Evolutionary conservation across 1,139 yeast genomes (phyloP).

Genomic region (Saccharomyces hybrid): DNA sequence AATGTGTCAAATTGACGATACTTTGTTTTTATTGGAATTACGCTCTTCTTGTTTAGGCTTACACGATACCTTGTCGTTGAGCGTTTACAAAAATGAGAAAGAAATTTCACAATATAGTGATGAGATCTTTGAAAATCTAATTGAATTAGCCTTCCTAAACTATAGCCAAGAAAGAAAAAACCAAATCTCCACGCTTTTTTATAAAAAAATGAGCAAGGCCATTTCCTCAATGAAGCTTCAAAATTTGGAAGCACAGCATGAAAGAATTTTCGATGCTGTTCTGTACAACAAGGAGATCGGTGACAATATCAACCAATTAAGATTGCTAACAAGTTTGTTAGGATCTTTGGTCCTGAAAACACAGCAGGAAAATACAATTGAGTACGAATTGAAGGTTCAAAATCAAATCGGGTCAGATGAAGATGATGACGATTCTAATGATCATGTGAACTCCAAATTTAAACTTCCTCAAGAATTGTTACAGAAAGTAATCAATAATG

Average conservation of each 20-base stretch:
- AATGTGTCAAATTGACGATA: conserved; percentile 38
- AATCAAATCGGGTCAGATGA: conserved; percentile 21
- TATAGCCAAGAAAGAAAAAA: conserved; percentile 13
- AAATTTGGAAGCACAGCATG: conserved; percentile 12
- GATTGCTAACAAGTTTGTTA: conserved; percentile 36
- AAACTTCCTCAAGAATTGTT: conserved; percentile 23
- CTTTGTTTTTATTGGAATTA: conserved; percentile 36
- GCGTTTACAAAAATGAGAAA: neutral
- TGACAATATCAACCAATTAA: conserved; percentile 28
- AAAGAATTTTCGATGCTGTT: conserved; percentile 15
- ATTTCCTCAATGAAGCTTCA: conserved; percentile 12
- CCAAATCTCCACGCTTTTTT: conserved; percentile 24
- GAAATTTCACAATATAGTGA: conserved; percentile 24
- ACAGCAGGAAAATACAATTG: conserved; percentile 56
- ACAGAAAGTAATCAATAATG: conserved; percentile 6
- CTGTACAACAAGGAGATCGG: neutral
- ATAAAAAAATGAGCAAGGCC: conserved; percentile 17
- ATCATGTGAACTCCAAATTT: conserved; percentile 16
- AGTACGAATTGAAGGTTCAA: conserved; percentile 44
- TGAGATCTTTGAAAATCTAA: conserved; percentile 23
- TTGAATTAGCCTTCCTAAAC: conserved; percentile 23
- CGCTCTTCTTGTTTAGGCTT: conserved; percentile 44
- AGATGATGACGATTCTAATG: conserved; percentile 17
- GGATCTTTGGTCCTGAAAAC: conserved; percentile 31
- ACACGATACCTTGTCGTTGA: conserved; percentile 18